phyloP scores from a whole-genome alignment of 2,329 filamentous ascomycete species.

The Cordyceps farinosa region DNA sequence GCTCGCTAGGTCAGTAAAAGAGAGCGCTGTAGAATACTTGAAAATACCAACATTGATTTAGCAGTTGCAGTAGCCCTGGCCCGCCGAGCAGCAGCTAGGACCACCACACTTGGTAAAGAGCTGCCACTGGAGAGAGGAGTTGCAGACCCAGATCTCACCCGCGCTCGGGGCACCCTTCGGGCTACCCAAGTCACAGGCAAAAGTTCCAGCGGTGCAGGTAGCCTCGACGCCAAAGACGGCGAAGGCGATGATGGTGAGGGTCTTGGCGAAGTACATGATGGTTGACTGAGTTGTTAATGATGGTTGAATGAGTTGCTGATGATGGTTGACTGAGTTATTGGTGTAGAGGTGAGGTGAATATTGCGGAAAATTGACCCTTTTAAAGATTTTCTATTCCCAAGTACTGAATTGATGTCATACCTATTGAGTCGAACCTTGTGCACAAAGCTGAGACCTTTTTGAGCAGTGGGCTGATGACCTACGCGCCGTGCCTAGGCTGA shows the following conservation, averaged over 20 bases:
- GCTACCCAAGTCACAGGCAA: too few species aligned
- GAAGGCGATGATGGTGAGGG: conserved; percentile 12
- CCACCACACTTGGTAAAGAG: conserved; percentile 7
- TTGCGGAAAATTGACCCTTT: background rate
- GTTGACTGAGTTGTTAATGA: background rate
- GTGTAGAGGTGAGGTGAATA: background rate
- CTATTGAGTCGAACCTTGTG: background rate
- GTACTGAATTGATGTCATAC: background rate
- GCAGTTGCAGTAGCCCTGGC: conserved; percentile 10
- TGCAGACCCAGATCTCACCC: conserved; percentile 9
- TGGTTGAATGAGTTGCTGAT: background rate
- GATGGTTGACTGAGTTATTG: background rate
- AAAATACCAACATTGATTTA: background rate
- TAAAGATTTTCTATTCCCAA: background rate
- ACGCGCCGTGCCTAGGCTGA: background rate
- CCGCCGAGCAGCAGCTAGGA: background rate
- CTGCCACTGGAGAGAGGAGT: background rate
- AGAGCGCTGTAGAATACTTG: background rate
- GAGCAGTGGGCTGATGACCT: background rate
- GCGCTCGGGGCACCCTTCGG: too few species aligned
- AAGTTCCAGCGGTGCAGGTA: background rate
- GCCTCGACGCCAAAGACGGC: conserved; percentile 11
- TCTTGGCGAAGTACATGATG: conserved; percentile 15
- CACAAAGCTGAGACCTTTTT: background rate
- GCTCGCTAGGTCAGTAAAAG: background rate